Conservation (phyloP, 495 filamentous ascomycete genomes). For the Penicillium pulvis region DNA sequence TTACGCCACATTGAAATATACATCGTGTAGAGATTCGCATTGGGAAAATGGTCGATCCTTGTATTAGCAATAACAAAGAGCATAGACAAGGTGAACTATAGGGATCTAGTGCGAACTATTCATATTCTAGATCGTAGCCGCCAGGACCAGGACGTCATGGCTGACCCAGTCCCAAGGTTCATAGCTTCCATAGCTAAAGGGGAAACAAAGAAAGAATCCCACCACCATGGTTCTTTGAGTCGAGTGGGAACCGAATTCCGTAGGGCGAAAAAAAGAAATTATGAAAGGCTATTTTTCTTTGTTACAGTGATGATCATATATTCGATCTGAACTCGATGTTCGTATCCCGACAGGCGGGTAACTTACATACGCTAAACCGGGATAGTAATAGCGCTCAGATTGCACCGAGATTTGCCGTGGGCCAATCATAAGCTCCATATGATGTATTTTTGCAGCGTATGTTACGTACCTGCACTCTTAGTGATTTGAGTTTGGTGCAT, state of each 20-base stretch:
- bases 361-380: constrained; percentile 14
- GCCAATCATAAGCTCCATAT: constrained; percentile 25
- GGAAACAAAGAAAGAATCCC: constrained; percentile 1
- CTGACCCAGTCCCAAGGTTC: neutral
- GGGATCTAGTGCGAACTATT: neutral
- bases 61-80: too few relatives aligned
- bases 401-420: constrained; percentile 42
- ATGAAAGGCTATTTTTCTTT: neutral
- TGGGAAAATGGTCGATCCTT: too few relatives aligned
- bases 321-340: neutral
- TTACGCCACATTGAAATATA: neutral
- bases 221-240: neutral
- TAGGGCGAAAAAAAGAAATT: neutral
- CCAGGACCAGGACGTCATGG: too few relatives aligned
- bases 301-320: neutral
- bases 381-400: constrained; percentile 5
- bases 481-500: neutral
- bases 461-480: neutral
- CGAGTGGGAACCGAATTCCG: neutral
- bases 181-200: neutral
- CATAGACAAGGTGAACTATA: neutral
- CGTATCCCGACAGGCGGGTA: constrained; percentile 33
- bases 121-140: too few relatives aligned
- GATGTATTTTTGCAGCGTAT: neutral
- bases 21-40: too few relatives aligned